These are phyloP conservation scores for Gliomastix tumulicola DNA, from an alignment of 2,329 filamentous ascomycete genomes.

Conservation along the genomic window DNA sequence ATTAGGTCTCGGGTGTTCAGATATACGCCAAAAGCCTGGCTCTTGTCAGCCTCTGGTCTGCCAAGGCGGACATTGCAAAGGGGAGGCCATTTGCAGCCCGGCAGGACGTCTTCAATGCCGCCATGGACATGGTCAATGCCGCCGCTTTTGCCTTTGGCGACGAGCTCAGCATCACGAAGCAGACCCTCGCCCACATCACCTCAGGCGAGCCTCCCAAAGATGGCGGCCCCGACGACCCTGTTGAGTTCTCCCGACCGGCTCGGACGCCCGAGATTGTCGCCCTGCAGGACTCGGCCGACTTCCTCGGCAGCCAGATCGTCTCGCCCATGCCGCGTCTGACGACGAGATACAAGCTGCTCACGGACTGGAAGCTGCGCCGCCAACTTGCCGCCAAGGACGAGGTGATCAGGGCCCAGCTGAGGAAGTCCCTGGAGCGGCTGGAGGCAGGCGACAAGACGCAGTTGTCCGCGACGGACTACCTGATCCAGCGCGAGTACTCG, in stretches of 20 bases:
- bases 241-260: conserved; percentile 7
- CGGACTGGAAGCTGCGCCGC: no score
- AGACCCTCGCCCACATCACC: no score
- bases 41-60: conserved; percentile 24
- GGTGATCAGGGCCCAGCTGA: conserved; percentile 13
- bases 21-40: conserved; percentile 19
- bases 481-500: conserved; percentile 22
- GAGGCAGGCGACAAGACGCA: conserved; percentile 3
- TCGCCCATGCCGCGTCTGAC: no score
- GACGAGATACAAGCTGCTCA: no score
- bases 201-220: no score
- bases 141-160: conserved; percentile 19
- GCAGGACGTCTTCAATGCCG: conserved; percentile 19
- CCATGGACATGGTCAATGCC: conserved; percentile 21
- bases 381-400: no score
- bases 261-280: conserved; percentile 10
- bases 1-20: neutral
- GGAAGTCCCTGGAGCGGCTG: conserved; percentile 10
- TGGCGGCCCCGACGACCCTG: no score
- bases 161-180: no score
- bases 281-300: conserved; percentile 14
- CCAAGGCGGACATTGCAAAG: conserved; percentile 19
- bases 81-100: conserved; percentile 15
- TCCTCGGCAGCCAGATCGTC: conserved; percentile 11
- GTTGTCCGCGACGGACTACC: conserved; percentile 20